Percentiles rank a stretch among this genome's conserved stretches.
Evolutionary conservation across 768 basidiomycete genomes (phyloP).

Genomic region (Boletus huronensis): DNA sequence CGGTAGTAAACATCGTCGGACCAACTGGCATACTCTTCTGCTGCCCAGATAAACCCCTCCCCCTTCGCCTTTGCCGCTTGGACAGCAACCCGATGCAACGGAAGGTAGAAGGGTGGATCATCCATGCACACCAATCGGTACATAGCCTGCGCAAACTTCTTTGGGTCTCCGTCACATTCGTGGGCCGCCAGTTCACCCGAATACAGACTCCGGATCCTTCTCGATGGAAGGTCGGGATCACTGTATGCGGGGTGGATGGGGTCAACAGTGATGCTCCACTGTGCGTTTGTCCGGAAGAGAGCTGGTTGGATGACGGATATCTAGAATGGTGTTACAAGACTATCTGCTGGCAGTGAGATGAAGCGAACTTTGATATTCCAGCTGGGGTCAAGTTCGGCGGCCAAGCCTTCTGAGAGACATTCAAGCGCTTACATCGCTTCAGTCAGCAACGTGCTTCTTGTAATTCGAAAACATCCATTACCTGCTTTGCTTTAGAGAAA

Average conservation of each 20-base stretch:
- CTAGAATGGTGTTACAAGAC: constrained; percentile 3
- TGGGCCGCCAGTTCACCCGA: constrained; percentile 5
- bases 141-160: constrained; percentile 22
- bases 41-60: constrained; percentile 20
- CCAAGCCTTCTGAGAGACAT: constrained; percentile 37
- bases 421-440: constrained; percentile 32
- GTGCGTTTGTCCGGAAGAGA: constrained; percentile 17
- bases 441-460: not conserved
- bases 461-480: not conserved
- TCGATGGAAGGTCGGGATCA: constrained; percentile 17
- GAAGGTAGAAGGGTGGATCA: constrained; percentile 25
- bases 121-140: constrained; percentile 19
- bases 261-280: not conserved
- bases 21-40: constrained; percentile 27
- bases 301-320: constrained; percentile 27
- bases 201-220: constrained; percentile 8
- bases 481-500: constrained; percentile 24
- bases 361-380: constrained; percentile 47
- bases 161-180: constrained; percentile 17
- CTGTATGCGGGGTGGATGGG: constrained; percentile 22
- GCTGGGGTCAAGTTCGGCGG: constrained; percentile 39
- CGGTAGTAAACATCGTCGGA: constrained; percentile 25
- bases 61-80: constrained; percentile 22
- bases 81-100: constrained; percentile 22
- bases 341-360: not conserved